Evolutionary conservation across 768 basidiomycete genomes (phyloP).

Genomic region (Boletus rubroflammeus): DNA sequence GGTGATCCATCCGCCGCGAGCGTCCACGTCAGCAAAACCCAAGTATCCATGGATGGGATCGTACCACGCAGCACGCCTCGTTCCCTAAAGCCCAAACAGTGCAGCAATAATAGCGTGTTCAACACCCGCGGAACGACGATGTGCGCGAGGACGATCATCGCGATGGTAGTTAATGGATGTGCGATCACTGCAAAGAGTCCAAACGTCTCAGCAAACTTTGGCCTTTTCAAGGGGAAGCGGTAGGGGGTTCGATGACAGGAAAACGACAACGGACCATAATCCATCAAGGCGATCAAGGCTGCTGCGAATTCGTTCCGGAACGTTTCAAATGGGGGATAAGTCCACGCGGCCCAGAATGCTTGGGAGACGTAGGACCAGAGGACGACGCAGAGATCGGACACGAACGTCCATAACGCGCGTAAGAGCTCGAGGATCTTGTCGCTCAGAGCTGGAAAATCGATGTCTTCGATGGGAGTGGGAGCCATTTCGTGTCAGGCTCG

Average conservation of each 20-base stretch:
- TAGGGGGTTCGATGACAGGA: background rate
- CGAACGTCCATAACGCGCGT: slow-evolving; percentile 1
- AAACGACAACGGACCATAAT: slow-evolving; percentile 17
- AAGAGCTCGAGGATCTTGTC: slow-evolving; percentile 17
- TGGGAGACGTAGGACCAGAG: slow-evolving; percentile 10
- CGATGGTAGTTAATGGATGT: slow-evolving; percentile 10
- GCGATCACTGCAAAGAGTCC: background rate
- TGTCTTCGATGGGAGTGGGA: slow-evolving; percentile 14
- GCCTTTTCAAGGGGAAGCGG: no score
- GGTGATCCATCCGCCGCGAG: background rate
- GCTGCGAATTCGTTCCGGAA: slow-evolving; percentile 16
- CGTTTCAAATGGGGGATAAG: slow-evolving; percentile 21
- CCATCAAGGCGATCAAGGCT: slow-evolving; percentile 5
- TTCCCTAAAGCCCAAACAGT: background rate
- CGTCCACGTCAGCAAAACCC: background rate
- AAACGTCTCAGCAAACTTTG: background rate
- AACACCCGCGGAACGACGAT: slow-evolving; percentile 6
- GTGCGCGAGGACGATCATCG: slow-evolving; percentile 11
- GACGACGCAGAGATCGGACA: background rate
- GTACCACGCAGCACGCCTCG: slow-evolving; percentile 10
- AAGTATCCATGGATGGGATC: background rate
- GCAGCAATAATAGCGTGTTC: background rate
- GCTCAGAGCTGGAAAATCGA: slow-evolving; percentile 16
- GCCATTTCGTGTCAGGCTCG: slow-evolving; percentile 7
- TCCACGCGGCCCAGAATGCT: slow-evolving; percentile 14